Conservation (phyloP, 2,329 filamentous ascomycete genomes). For the Graphilbum sp. region DNA sequence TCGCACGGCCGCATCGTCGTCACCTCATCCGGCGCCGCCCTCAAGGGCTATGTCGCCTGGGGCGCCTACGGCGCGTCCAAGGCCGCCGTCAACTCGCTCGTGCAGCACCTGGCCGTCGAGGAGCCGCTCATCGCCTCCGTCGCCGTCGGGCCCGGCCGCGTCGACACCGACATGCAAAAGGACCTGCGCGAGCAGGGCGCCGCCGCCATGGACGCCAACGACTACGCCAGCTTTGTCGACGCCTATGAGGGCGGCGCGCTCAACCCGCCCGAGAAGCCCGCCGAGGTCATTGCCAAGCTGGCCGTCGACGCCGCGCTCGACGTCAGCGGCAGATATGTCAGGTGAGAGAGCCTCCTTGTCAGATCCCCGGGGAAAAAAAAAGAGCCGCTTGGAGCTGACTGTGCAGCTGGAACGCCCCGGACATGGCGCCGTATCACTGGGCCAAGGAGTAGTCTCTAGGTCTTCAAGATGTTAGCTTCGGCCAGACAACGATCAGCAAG, state of each 20-base stretch:
- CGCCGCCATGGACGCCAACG: slow-evolving; percentile 31
- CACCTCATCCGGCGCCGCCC: slow-evolving; percentile 63
- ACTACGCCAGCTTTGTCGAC: slow-evolving; percentile 52
- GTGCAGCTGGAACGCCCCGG: slow-evolving; percentile 33
- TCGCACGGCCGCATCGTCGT: slow-evolving; percentile 58
- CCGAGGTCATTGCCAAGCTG: slow-evolving; percentile 69
- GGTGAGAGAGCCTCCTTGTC: slow-evolving; percentile 30
- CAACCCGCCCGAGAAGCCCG: slow-evolving; percentile 69
- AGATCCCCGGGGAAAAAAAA: no score
- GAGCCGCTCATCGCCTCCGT: slow-evolving; percentile 62
- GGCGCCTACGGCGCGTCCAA: slow-evolving; percentile 71
- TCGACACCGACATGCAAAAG: slow-evolving; percentile 85
- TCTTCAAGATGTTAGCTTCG: slow-evolving; percentile 2
- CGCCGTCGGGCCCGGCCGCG: slow-evolving; percentile 60
- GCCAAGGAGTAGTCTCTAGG: background rate
- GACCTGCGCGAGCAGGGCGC: slow-evolving; percentile 50
- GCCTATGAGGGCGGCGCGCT: slow-evolving; percentile 56
- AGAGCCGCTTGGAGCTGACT: background rate
- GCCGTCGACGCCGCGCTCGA: slow-evolving; percentile 46
- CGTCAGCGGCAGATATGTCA: slow-evolving; percentile 62
- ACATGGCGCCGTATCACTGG: slow-evolving; percentile 28
- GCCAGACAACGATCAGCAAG: slow-evolving; percentile 5
- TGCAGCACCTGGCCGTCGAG: slow-evolving; percentile 55
- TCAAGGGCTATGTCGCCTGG: slow-evolving; percentile 53
- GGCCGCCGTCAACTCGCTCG: slow-evolving; percentile 68